Conservation (phyloP, 2,329 filamentous ascomycete species). For the Dothiorella sarmentorum region DNA sequence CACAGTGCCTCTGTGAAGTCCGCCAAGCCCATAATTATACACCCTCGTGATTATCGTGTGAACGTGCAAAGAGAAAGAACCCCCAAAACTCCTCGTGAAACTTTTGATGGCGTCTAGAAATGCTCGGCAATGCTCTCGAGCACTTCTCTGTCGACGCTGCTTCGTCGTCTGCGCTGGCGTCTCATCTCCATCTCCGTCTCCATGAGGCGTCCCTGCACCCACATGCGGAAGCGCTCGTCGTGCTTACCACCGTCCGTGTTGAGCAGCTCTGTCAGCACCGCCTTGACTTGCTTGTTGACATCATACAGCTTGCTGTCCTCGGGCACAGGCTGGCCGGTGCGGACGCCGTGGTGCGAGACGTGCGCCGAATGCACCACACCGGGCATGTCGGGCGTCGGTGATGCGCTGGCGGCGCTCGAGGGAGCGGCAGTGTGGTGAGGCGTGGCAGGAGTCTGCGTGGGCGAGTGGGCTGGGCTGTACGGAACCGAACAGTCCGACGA, state of each 20-base stretch:
- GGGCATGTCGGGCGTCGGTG: slow-evolving; percentile 9
- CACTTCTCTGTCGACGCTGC: slow-evolving; percentile 34
- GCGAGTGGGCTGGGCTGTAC: slow-evolving; percentile 25
- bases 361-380: slow-evolving; percentile 1
- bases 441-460: slow-evolving; percentile 19
- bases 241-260: slow-evolving; percentile 50
- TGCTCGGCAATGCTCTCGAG: slow-evolving; percentile 36
- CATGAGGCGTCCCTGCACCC: slow-evolving; percentile 53
- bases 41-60: background rate
- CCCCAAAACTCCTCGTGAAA: background rate
- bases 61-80: background rate
- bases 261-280: slow-evolving; percentile 52
- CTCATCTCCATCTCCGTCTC: slow-evolving; percentile 51
- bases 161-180: slow-evolving; percentile 39
- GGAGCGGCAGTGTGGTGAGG: slow-evolving; percentile 10
- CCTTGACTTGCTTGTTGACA: slow-evolving; percentile 53
- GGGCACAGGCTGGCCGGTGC: slow-evolving; percentile 9
- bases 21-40: slow-evolving; percentile 7
- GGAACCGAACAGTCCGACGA: slow-evolving; percentile 19
- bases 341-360: slow-evolving; percentile 18
- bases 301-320: slow-evolving; percentile 42
- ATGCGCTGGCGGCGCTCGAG: slow-evolving; percentile 2
- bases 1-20: slow-evolving; percentile 1
- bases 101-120: slow-evolving; percentile 19
- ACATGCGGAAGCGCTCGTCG: slow-evolving; percentile 45